Percentiles rank a stretch among this genome's conserved stretches.
Conservation (phyloP, 495 filamentous ascomycete species). For the Oleoguttula mirabilis region DNA sequence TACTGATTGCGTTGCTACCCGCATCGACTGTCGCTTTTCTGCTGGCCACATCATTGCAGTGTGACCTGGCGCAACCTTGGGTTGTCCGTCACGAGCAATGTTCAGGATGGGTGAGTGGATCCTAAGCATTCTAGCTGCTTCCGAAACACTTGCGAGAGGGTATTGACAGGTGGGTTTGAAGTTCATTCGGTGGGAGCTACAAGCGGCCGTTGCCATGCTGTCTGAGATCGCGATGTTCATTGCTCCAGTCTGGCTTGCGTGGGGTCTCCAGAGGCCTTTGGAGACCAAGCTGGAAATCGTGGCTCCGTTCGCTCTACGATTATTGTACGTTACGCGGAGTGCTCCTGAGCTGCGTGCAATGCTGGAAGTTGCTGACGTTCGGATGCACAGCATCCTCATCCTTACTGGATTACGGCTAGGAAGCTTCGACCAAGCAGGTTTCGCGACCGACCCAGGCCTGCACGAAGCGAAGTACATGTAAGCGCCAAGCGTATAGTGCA, state of each 20-base stretch:
- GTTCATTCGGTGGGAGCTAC: conserved; percentile 1
- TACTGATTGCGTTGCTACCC: background rate
- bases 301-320: background rate
- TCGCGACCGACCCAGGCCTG: conserved; percentile 2
- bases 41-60: conserved; percentile 6
- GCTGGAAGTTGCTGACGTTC: no score
- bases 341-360: no score
- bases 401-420: conserved; percentile 1
- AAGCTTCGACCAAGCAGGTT: conserved; percentile 1
- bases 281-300: conserved; percentile 1
- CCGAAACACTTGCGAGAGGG: no score
- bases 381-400: conserved; percentile 7
- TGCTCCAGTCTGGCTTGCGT: background rate
- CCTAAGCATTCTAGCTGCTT: no score
- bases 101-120: conserved; percentile 3
- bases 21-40: background rate
- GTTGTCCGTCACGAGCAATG: conserved; percentile 1
- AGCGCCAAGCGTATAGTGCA: no score
- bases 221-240: conserved; percentile 3
- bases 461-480: conserved; percentile 4
- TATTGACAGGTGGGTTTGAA: no score
- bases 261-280: background rate
- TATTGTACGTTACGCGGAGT: conserved; percentile 5
- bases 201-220: conserved; percentile 2
- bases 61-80: conserved; percentile 7